phyloP scores from a whole-genome alignment of 768 basidiomycete species.

The Boletus sensibilis region DNA sequence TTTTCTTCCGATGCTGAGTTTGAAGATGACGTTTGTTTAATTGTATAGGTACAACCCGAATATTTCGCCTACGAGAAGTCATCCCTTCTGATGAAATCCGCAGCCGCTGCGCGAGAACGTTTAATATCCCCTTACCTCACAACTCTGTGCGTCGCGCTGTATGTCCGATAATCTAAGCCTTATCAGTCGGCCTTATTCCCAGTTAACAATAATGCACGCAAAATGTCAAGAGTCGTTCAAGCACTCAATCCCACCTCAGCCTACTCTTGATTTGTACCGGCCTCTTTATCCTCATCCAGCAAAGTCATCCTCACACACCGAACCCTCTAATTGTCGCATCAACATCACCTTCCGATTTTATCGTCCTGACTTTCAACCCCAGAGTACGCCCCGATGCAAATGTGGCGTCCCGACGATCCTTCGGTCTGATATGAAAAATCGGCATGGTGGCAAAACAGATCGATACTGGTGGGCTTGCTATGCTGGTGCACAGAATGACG shows the following conservation, averaged over 20 bases:
- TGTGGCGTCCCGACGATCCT: constrained; percentile 71
- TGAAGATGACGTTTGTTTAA: background rate
- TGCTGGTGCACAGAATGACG: constrained; percentile 79
- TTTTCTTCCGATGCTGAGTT: background rate
- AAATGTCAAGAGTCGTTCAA: constrained; percentile 82
- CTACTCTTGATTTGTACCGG: constrained; percentile 66
- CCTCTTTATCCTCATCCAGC: constrained; percentile 48
- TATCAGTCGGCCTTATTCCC: background rate
- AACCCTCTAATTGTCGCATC: constrained; percentile 67
- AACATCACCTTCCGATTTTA: constrained; percentile 89
- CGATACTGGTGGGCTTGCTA: constrained; percentile 78
- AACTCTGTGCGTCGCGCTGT: constrained; percentile 59
- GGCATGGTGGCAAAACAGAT: constrained; percentile 51
- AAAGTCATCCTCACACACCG: constrained; percentile 21
- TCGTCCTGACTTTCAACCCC: constrained; percentile 73
- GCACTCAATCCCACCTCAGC: constrained; percentile 73
- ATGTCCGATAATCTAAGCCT: background rate
- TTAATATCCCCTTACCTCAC: constrained; percentile 72
- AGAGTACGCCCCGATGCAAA: constrained; percentile 66
- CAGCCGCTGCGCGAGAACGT: constrained; percentile 63
- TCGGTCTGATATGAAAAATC: constrained; percentile 77
- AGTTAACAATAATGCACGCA: constrained; percentile 89
- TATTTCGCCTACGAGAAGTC: constrained; percentile 76
- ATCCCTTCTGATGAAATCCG: constrained; percentile 60
- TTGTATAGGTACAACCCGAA: constrained; percentile 58